Conservation (phyloP, 192 early-diverging fungal species). For the Backusella liffmaniae region DNA sequence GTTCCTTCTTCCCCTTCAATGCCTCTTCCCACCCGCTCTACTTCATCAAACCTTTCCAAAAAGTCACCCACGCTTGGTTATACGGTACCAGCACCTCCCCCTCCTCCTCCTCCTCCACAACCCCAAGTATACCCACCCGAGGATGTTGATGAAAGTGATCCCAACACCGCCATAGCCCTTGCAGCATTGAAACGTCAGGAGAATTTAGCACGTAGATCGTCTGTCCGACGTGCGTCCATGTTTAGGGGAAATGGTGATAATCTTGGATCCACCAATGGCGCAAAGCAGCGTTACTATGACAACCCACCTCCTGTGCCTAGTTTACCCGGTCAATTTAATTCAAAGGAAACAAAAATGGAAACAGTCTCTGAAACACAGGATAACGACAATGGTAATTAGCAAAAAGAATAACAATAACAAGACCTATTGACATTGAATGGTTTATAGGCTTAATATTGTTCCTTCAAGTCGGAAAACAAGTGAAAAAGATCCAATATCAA, state of each 20-base stretch:
- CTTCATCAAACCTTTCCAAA: not conserved
- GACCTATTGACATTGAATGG: no score
- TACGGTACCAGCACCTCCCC: constrained; percentile 1
- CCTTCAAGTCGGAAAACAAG: constrained; percentile 63
- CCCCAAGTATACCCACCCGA: not conserved
- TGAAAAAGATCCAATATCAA: constrained; percentile 53
- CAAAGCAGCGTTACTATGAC: not conserved
- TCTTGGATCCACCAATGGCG: not conserved
- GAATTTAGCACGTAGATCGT: constrained; percentile 38
- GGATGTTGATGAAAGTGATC: constrained; percentile 35
- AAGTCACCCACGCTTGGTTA: not conserved
- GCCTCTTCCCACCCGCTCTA: constrained; percentile 17
- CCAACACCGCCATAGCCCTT: constrained; percentile 36
- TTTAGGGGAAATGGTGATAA: constrained; percentile 10
- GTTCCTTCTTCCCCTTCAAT: not conserved
- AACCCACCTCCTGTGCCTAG: constrained; percentile 24
- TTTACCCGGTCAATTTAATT: not conserved
- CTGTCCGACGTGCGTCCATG: constrained; percentile 37
- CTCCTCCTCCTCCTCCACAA: not conserved
- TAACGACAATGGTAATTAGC: not conserved
- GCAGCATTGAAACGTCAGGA: constrained; percentile 38
- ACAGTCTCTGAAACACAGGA: not conserved
- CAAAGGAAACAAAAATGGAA: not conserved
- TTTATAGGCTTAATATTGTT: constrained; percentile 36
- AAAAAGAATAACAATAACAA: not conserved